These are phyloP conservation scores for Hypoxylon lenormandii DNA, from an alignment of 495 filamentous ascomycete genomes.

Conservation along the genomic window DNA sequence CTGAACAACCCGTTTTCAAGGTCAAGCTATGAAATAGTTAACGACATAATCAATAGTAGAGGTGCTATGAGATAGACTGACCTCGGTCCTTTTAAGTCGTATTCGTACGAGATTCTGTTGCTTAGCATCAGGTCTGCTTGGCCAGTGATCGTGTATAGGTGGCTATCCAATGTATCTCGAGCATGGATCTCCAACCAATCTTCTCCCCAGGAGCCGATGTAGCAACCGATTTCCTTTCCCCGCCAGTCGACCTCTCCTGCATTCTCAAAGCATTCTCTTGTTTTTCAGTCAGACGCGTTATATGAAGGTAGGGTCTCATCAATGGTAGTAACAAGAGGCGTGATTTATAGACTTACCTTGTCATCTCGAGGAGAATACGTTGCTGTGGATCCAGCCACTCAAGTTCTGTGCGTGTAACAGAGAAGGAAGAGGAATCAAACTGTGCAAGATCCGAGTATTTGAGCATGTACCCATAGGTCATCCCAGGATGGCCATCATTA, in stretches of 20 bases:
- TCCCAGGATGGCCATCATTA: too few relatives aligned
- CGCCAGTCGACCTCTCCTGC: slow-evolving; percentile 59
- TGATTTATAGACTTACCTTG: too few relatives aligned
- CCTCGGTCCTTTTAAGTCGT: slow-evolving; percentile 46
- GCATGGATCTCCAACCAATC: slow-evolving; percentile 40
- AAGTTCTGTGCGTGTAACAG: slow-evolving; percentile 54
- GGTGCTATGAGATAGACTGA: too few relatives aligned
- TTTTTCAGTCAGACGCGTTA: too few relatives aligned
- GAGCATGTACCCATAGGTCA: not conserved
- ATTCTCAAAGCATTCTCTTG: slow-evolving; percentile 57
- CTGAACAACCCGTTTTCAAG: slow-evolving; percentile 63
- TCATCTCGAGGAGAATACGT: slow-evolving; percentile 55
- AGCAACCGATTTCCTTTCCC: slow-evolving; percentile 59
- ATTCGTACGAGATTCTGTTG: slow-evolving; percentile 50
- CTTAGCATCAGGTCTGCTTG: slow-evolving; percentile 48
- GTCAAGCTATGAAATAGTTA: slow-evolving; percentile 41
- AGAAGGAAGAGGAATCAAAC: slow-evolving; percentile 52
- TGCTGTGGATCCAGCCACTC: slow-evolving; percentile 64
- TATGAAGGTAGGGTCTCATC: too few relatives aligned
- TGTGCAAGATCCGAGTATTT: slow-evolving; percentile 8
- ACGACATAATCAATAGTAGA: not conserved
- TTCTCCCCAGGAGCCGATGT: slow-evolving; percentile 58
- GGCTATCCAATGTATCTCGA: slow-evolving; percentile 21
- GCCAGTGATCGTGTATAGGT: slow-evolving; percentile 14
- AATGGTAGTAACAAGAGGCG: too few relatives aligned